Evolutionary conservation across 148 eudicot genomes (phyloP), one percentile per base, ranked within the genome.

Genomic region (Amaranthus palmeri): DNA sequence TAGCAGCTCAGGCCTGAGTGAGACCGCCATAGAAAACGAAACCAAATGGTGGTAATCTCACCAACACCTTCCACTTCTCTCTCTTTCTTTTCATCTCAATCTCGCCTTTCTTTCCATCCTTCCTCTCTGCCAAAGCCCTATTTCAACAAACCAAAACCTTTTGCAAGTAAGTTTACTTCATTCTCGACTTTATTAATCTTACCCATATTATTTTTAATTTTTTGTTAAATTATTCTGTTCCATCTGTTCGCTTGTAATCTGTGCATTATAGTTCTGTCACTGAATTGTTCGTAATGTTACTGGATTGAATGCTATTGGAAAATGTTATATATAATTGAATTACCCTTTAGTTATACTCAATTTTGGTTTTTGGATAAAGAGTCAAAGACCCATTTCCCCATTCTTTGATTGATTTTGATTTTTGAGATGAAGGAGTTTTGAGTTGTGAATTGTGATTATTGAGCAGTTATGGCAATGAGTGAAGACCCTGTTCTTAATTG

Each of bases 401-500:
- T 52, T 76, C 46, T 13, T 15, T 0, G 2, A 3, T 45, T 45
- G 42, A 2, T 14, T 14, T 10, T 58, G 46, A 48, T 0, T 40
- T 60, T 36, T 13, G 14, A 65, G 52, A 71, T 49, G 3, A 17
- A 25, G 11, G 46, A 43, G 42, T 74, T 64, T 68, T 73, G 69
- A 12, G 6, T 61, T 61, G 48, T 61, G 47, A 47, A 49, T 9
- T 71, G 55, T 65, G 36, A 48, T 42, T 72, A 46, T 63, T 69
- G 73, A 50, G 68, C 87, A 91, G 96, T 84, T 84, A 80, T 86
- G 72, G 81, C 91, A 67, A 80, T 84, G 87, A 85, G 91, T 76
- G 86, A 86, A 17, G 98, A 93, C 84, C 98, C 97, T 42, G 78
- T 93, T 77, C 84, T 86, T 25, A 90, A 93, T 69, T 93, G 98